Percentiles rank a stretch among this genome's conserved stretches.
Conservation (phyloP, 768 basidiomycete species). For the Boletus eberwhitei region DNA sequence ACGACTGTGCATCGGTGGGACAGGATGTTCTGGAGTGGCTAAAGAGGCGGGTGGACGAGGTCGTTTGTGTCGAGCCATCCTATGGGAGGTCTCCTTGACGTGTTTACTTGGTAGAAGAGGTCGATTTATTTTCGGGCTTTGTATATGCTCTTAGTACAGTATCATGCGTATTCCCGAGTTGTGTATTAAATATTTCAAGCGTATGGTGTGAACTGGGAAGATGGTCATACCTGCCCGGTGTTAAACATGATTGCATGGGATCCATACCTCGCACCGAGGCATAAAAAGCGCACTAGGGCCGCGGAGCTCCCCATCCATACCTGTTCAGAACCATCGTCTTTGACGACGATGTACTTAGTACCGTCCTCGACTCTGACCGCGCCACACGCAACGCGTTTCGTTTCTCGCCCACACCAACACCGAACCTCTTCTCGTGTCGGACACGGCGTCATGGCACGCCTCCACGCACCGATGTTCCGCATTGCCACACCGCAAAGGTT, state of each 20-base stretch:
- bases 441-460: slow-evolving; percentile 74
- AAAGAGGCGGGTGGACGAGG: slow-evolving; percentile 55
- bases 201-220: background rate
- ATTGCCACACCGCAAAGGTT: slow-evolving; percentile 61
- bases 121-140: background rate
- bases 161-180: background rate
- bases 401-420: slow-evolving; percentile 82
- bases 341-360: slow-evolving; percentile 27
- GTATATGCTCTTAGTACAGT: slow-evolving; percentile 3
- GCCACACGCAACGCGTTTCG: slow-evolving; percentile 62
- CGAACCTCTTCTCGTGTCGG: slow-evolving; percentile 44
- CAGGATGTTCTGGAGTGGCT: slow-evolving; percentile 72
- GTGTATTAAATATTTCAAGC: slow-evolving; percentile 23
- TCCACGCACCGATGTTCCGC: slow-evolving; percentile 60
- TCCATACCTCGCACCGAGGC: background rate
- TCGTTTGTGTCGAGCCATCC: slow-evolving; percentile 58
- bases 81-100: slow-evolving; percentile 39
- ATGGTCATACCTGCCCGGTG: no score
- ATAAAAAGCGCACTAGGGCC: slow-evolving; percentile 14
- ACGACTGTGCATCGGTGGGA: slow-evolving; percentile 64
- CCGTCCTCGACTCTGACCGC: slow-evolving; percentile 47
- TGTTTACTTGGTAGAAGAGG: background rate
- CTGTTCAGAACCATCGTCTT: slow-evolving; percentile 33
- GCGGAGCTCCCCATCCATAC: slow-evolving; percentile 61
- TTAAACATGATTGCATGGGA: background rate